Conservation (phyloP, 2,329 filamentous ascomycete genomes). For the Neofusicoccum parvum region DNA sequence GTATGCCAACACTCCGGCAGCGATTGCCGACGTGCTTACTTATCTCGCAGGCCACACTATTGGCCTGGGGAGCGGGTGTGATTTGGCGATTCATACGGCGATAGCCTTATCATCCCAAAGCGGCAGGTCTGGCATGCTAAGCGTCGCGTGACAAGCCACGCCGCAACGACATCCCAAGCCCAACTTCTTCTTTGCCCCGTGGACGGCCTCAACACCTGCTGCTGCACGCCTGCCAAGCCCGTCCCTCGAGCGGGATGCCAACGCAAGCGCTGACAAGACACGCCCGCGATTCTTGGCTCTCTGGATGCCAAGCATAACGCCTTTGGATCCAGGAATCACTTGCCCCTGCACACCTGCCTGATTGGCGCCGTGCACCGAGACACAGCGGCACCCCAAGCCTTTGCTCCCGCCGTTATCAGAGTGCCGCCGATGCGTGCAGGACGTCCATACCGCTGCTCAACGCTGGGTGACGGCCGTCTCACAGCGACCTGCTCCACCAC, state of each 20-base stretch:
- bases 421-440: background rate
- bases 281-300: background rate
- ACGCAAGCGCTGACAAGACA: background rate
- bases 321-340: background rate
- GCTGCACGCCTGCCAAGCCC: background rate
- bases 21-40: conserved; percentile 2
- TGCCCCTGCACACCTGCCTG: background rate
- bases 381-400: background rate
- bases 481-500: background rate
- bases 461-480: background rate
- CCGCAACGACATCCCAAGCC: background rate
- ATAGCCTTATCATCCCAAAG: conserved; percentile 12
- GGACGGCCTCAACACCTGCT: background rate
- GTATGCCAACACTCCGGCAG: background rate
- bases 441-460: background rate
- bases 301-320: background rate
- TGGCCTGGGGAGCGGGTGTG: background rate
- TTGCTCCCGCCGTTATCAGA: background rate
- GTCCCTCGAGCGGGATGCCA: background rate
- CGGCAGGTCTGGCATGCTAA: conserved; percentile 6
- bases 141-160: conserved; percentile 7
- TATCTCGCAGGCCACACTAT: background rate
- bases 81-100: background rate
- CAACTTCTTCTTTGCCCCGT: background rate
- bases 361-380: background rate